Evolutionary conservation across 805 yeast genomes (phyloP).

Genomic region (Nakazawaea siamensis): DNA sequence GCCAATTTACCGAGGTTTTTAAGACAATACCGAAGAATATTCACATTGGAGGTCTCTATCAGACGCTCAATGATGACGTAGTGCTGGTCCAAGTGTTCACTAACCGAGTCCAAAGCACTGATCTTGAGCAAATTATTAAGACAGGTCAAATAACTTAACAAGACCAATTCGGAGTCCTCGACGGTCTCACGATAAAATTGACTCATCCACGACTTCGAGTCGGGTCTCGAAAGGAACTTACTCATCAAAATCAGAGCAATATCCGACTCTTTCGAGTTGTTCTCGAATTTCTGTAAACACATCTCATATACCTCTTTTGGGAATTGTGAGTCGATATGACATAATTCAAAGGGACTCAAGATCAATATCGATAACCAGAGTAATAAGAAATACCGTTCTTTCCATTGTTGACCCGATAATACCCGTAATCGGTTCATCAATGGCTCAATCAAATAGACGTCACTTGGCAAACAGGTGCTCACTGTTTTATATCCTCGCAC

Average conservation of each 20-base stretch:
- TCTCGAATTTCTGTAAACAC: slow-evolving; percentile 24
- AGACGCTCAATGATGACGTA: neutral
- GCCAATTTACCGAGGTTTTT: slow-evolving; percentile 34
- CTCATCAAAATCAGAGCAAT: slow-evolving; percentile 46
- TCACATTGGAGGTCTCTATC: slow-evolving; percentile 2
- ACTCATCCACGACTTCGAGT: slow-evolving; percentile 21
- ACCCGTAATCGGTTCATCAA: slow-evolving; percentile 20
- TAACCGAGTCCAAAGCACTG: neutral
- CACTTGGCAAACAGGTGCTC: slow-evolving; percentile 51
- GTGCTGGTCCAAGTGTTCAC: neutral
- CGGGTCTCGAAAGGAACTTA: slow-evolving; percentile 43
- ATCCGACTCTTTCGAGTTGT: slow-evolving; percentile 51
- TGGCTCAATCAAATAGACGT: slow-evolving; percentile 38
- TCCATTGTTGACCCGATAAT: slow-evolving; percentile 29
- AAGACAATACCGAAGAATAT: slow-evolving; percentile 16
- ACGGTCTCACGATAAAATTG: slow-evolving; percentile 18
- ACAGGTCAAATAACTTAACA: slow-evolving; percentile 15
- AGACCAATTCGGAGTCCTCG: slow-evolving; percentile 10
- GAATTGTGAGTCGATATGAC: slow-evolving; percentile 23
- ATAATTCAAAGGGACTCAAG: slow-evolving; percentile 66
- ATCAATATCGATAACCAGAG: slow-evolving; percentile 68
- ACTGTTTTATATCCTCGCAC: slow-evolving; percentile 59
- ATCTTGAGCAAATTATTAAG: slow-evolving; percentile 19
- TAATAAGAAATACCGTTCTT: slow-evolving; percentile 38
- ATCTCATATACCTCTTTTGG: slow-evolving; percentile 27